A percentile compares a stretch with the other conserved stretches of the same genome.
Conservation (phyloP, 2,329 filamentous ascomycete species). For the Pyricularia sp. region DNA sequence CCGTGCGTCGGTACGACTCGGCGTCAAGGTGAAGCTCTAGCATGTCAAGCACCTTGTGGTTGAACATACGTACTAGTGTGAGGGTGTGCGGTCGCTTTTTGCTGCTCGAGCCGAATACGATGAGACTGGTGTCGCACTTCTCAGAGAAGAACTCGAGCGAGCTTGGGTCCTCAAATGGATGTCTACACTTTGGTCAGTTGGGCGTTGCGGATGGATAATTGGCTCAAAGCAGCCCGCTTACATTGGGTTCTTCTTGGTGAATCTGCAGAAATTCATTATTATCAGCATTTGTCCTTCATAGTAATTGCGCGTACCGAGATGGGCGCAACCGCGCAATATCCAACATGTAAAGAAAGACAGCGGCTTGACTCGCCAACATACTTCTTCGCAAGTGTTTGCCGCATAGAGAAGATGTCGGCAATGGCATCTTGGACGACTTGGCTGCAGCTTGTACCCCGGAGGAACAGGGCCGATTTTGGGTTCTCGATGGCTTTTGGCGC, state of each 20-base stretch:
- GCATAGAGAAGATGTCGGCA: conserved; percentile 75
- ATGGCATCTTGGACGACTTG: conserved; percentile 76
- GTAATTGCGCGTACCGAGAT: background rate
- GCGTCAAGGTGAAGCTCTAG: conserved; percentile 78
- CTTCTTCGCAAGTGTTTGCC: conserved; percentile 65
- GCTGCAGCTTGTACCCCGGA: conserved; percentile 79
- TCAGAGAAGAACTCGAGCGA: conserved; percentile 76
- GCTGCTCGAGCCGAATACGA: conserved; percentile 75
- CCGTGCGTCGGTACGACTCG: conserved; percentile 58
- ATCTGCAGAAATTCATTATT: conserved; percentile 38
- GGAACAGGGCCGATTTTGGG: conserved; percentile 80
- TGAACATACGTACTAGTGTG: conserved; percentile 74
- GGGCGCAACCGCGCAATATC: background rate
- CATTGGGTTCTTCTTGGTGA: conserved; percentile 85
- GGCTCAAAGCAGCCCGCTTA: background rate
- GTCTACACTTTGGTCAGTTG: conserved; percentile 20
- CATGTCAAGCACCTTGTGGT: conserved; percentile 88
- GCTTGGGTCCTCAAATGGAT: conserved; percentile 74
- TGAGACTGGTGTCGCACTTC: conserved; percentile 82
- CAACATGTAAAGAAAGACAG: too few relatives aligned
- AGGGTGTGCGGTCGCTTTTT: conserved; percentile 95
- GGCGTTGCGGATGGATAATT: background rate
- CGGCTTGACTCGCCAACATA: background rate
- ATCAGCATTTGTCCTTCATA: background rate
- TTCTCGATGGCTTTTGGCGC: conserved; percentile 86